Evolutionary conservation across 495 filamentous ascomycete genomes (phyloP).

Genomic region (Letharia columbiana): DNA sequence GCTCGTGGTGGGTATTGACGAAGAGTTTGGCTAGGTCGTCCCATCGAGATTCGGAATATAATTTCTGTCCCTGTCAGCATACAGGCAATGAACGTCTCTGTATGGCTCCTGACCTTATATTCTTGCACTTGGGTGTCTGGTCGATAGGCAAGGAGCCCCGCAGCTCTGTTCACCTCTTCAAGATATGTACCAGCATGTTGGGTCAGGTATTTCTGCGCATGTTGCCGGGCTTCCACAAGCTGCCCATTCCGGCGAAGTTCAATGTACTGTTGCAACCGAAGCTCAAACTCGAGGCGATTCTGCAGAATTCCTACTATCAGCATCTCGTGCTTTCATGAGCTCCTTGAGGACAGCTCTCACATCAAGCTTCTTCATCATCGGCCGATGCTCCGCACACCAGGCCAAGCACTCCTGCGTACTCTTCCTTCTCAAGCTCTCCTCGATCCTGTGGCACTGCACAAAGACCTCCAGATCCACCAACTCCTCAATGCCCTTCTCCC

Average conservation of each 20-base stretch:
- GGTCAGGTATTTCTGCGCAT: constrained; percentile 72
- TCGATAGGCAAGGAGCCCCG: constrained; percentile 67
- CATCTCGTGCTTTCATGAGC: neutral
- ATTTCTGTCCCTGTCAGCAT: constrained; percentile 40
- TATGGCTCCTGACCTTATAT: constrained; percentile 47
- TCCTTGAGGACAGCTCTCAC: constrained; percentile 34
- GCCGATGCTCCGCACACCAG: constrained; percentile 91
- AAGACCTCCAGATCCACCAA: constrained; percentile 88
- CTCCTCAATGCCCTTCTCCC: constrained; percentile 61
- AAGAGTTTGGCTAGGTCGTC: constrained; percentile 70
- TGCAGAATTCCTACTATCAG: constrained; percentile 35
- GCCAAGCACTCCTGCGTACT: constrained; percentile 68
- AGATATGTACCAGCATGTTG: constrained; percentile 59
- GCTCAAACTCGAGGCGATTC: constrained; percentile 86
- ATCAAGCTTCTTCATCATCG: constrained; percentile 72
- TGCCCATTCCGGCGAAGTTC: constrained; percentile 71
- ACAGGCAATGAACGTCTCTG: constrained; percentile 5
- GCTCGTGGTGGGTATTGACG: constrained; percentile 72
- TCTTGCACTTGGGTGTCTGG: constrained; percentile 53
- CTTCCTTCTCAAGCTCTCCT: constrained; percentile 58
- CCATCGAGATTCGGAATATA: constrained; percentile 71
- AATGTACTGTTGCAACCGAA: constrained; percentile 92
- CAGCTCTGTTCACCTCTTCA: constrained; percentile 59
- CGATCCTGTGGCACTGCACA: constrained; percentile 67
- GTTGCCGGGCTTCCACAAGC: constrained; percentile 63